These are phyloP conservation scores for Blastomyces parvus DNA, from an alignment of 2,329 filamentous ascomycete species.

Conservation along the genomic window DNA sequence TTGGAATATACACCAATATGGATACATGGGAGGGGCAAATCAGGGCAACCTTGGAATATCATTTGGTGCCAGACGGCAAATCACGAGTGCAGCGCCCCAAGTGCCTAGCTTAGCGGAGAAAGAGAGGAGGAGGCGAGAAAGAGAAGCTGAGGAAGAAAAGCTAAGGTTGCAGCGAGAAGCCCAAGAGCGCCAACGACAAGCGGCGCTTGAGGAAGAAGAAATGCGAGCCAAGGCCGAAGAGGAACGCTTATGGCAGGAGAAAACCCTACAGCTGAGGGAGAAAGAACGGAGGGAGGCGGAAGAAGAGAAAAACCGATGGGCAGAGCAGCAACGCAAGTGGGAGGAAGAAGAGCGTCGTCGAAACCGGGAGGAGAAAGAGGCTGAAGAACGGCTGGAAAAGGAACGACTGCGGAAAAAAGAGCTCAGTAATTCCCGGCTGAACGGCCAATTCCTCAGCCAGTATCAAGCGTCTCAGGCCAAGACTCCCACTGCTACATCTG, in stretches of 20 bases:
- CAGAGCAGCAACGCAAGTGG: constrained; percentile 57
- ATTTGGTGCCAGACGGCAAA: constrained; percentile 85
- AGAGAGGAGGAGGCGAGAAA: constrained; percentile 56
- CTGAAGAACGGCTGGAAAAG: constrained; percentile 56
- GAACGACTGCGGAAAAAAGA: constrained; percentile 55
- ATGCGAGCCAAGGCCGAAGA: constrained; percentile 37
- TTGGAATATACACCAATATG: constrained; percentile 98
- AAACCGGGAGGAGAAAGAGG: constrained; percentile 61
- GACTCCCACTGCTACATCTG: constrained; percentile 36
- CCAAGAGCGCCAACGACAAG: constrained; percentile 38
- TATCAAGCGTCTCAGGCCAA: constrained; percentile 63
- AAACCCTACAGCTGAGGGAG: constrained; percentile 42
- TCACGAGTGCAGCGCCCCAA: constrained; percentile 68
- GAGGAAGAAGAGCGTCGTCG: constrained; percentile 64
- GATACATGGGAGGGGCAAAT: constrained; percentile 94
- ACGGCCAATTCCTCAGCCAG: constrained; percentile 77
- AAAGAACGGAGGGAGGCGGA: constrained; percentile 38
- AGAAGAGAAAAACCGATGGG: constrained; percentile 39
- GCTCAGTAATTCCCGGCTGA: constrained; percentile 57
- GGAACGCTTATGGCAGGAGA: constrained; percentile 40
- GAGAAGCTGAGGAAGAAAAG: constrained; percentile 47
- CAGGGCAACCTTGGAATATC: constrained; percentile 91
- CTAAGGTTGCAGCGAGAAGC: constrained; percentile 44
- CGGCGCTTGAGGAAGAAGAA: constrained; percentile 44
- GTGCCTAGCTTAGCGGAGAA: constrained; percentile 80